phyloP scores from a whole-genome alignment of 371 early-diverging fungal genomes.

The Chytridiales sp. region DNA sequence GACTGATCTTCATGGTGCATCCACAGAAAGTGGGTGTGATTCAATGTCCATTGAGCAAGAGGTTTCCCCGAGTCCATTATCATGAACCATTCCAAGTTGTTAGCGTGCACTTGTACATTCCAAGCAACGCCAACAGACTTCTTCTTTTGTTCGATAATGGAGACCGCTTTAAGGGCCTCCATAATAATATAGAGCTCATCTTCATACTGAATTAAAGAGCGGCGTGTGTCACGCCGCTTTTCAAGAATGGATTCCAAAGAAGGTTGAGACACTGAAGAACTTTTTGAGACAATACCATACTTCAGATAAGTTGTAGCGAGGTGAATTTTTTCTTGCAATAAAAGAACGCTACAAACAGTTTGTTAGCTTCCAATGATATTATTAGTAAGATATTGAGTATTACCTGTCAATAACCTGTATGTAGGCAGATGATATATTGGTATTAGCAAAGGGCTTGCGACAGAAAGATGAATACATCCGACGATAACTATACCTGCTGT shows the following conservation, averaged over 20 bases:
- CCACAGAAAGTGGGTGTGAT: slow-evolving; percentile 50
- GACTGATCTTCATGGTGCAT: slow-evolving; percentile 65
- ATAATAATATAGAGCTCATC: slow-evolving; percentile 73
- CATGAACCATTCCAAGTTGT: slow-evolving; percentile 62
- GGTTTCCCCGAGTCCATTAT: slow-evolving; percentile 41
- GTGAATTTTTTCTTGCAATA: slow-evolving; percentile 66
- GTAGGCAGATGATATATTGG: slow-evolving; percentile 30
- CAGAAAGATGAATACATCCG: too few relatives aligned
- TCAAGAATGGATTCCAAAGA: background rate
- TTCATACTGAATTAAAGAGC: slow-evolving; percentile 34
- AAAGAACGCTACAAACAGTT: too few relatives aligned
- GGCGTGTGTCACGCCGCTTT: slow-evolving; percentile 21
- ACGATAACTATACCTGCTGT: too few relatives aligned
- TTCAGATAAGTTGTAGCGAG: slow-evolving; percentile 37
- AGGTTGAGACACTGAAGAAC: background rate
- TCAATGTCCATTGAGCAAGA: slow-evolving; percentile 61
- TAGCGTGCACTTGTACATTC: slow-evolving; percentile 37
- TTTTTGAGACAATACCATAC: slow-evolving; percentile 20
- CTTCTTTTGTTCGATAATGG: slow-evolving; percentile 47
- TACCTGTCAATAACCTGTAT: slow-evolving; percentile 48
- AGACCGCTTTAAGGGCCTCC: slow-evolving; percentile 64
- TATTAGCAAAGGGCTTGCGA: background rate
- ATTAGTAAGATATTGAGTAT: too few relatives aligned
- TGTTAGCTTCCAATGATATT: too few relatives aligned
- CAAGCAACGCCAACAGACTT: slow-evolving; percentile 40